Percentiles rank a stretch among this genome's conserved stretches.
Evolutionary conservation across 371 early-diverging fungal genomes (phyloP).

Genomic region (Mortierella sp.): DNA sequence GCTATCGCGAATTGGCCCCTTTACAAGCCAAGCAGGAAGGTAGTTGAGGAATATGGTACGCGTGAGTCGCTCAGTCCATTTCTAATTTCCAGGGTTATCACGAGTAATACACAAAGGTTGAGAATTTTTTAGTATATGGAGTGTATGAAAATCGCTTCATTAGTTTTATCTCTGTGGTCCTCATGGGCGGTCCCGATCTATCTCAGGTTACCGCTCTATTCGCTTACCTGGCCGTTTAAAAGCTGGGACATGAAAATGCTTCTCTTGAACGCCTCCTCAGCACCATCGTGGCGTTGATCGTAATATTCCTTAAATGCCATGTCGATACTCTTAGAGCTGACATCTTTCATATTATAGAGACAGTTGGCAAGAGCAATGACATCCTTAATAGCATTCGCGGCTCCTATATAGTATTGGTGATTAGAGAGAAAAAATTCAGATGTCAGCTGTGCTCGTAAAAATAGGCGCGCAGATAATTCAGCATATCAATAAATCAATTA

Average conservation of each 20-base stretch:
- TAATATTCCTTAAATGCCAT: conserved; percentile 9
- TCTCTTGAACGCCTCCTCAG: neutral
- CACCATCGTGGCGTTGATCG: conserved; percentile 10
- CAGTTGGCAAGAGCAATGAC: conserved; percentile 19
- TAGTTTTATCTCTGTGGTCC: neutral
- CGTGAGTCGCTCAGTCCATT: neutral
- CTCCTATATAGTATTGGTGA: neutral
- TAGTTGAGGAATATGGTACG: conserved; percentile 8
- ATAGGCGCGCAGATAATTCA: no score
- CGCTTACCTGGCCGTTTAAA: neutral
- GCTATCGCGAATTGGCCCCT: neutral
- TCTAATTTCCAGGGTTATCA: no score
- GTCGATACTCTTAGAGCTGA: neutral
- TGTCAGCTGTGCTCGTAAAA: no score
- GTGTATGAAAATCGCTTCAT: no score
- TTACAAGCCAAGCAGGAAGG: conserved; percentile 11
- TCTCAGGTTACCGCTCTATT: neutral
- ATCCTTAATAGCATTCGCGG: conserved; percentile 23
- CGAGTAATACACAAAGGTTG: neutral
- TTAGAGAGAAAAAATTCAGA: no score
- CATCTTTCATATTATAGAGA: neutral
- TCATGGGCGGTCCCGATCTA: neutral
- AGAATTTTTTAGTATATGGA: neutral
- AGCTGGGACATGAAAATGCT: neutral
- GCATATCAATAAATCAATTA: no score